Evolutionary conservation across 2,329 filamentous ascomycete genomes (phyloP).

Genomic region (Bipolaris victoriae): DNA sequence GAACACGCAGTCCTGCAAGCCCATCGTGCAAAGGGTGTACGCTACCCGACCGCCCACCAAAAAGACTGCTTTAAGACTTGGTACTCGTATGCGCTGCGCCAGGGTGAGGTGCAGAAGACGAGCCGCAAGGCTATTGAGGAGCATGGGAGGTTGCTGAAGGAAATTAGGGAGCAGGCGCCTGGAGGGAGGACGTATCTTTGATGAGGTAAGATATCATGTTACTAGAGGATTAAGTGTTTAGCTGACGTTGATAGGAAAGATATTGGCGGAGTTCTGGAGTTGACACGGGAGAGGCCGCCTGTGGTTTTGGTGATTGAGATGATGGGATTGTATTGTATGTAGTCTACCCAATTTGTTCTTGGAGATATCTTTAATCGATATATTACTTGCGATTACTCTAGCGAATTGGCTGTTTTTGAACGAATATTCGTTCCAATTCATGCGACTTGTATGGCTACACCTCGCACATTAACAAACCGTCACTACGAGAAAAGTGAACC

Average conservation of each 20-base stretch:
- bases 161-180: slow-evolving; percentile 32
- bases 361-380: background rate
- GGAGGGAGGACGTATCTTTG: slow-evolving; percentile 43
- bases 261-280: too few species aligned
- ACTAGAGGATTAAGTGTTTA: too few species aligned
- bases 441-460: too few species aligned
- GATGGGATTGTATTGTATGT: background rate
- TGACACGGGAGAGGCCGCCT: background rate
- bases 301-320: background rate
- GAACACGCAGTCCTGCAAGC: slow-evolving; percentile 43
- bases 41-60: slow-evolving; percentile 37
- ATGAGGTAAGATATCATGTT: background rate
- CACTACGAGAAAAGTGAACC: too few species aligned
- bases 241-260: background rate
- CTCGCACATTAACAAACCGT: too few species aligned
- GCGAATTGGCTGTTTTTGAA: too few species aligned
- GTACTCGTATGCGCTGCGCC: slow-evolving; percentile 44
- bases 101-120: slow-evolving; percentile 31
- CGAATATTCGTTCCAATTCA: too few species aligned
- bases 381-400: background rate
- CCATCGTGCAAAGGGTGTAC: slow-evolving; percentile 45
- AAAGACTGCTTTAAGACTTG: slow-evolving; percentile 48
- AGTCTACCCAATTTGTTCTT: background rate
- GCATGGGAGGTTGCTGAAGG: slow-evolving; percentile 32
- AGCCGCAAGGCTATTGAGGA: slow-evolving; percentile 27